Evolutionary conservation across 2,329 filamentous ascomycete species (phyloP), one percentile per base, ranked within the genome.

Genomic region (Spiromastix sp.): DNA sequence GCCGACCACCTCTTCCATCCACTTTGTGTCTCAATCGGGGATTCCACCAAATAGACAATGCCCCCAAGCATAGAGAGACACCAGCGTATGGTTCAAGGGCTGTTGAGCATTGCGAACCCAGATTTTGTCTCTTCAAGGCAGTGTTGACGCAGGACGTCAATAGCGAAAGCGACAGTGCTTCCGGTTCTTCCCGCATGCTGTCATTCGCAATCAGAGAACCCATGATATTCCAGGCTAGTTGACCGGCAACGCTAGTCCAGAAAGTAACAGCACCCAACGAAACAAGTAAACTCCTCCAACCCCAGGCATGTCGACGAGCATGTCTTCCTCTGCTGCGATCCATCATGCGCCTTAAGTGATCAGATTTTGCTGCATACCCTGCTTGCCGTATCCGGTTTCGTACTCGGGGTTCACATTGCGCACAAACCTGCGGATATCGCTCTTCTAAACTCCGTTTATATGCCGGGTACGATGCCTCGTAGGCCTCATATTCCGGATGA

Each of bases 401-500:
- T 15, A 89, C 87, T 41, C 68, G 74, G 4, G 79, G 81, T 43
- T 83, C 81, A 58, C 91, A 98, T 30, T 75, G 67, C 42, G 72
- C 72, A 63, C 91, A 98, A 39, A 94, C 80, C 52, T 91, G 85
- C 1, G 91, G 91, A 52, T 95, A 96, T 32, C 81, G 74, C 48
- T 76, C 68, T 61, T 95, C 87, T 12, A 95, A 68, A 34, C 78
- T 70, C 42, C 68, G 70, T 42, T 79, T 78, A 55, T 82, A 93
- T 22, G 70, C 68, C 44, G 78, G 79, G 48, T 83, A 81, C 32
- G 72, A 71, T 36, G 69, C 70, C 55, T 86, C 80, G 43, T 79
- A 79, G 41, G 75, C 68, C 3, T 62, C 64, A 54, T 87, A 85
- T 34, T 81, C 70, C 0, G 82, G 77, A 45, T 89, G 74, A 16